These are phyloP conservation scores for Populus hybrid DNA, from an alignment of 441 rosid genomes.

Conservation along the genomic window DNA sequence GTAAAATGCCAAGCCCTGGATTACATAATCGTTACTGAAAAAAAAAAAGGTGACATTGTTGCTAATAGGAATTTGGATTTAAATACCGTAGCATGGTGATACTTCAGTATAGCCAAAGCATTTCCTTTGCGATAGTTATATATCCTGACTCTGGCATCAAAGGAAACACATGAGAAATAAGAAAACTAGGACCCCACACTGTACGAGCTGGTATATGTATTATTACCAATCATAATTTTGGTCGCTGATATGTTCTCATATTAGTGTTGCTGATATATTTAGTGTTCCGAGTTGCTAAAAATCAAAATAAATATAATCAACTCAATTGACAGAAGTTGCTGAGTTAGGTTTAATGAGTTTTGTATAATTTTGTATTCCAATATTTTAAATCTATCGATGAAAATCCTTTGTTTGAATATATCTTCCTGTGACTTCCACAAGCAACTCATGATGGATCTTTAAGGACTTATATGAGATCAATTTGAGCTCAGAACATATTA, in stretches of 20 bases:
- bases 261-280: too few relatives aligned
- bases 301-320: not conserved
- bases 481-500: not conserved
- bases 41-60: not conserved
- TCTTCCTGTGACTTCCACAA: not conserved
- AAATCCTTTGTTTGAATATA: not conserved
- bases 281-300: not conserved
- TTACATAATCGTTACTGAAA: too few relatives aligned
- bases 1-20: not conserved
- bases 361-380: not conserved
- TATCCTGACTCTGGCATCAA: slow-evolving; percentile 58
- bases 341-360: not conserved
- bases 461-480: not conserved
- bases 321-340: not conserved
- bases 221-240: not conserved
- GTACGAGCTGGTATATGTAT: not conserved
- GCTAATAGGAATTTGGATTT: not conserved
- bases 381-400: not conserved
- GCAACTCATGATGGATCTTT: not conserved
- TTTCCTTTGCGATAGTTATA: slow-evolving; percentile 79
- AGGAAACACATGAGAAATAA: not conserved
- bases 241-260: not conserved
- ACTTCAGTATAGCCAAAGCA: slow-evolving; percentile 80
- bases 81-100: slow-evolving; percentile 70
- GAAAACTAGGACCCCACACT: not conserved